These are phyloP conservation scores for Bipolaris gigantea DNA, from an alignment of 2,329 filamentous ascomycete genomes.

Conservation along the genomic window DNA sequence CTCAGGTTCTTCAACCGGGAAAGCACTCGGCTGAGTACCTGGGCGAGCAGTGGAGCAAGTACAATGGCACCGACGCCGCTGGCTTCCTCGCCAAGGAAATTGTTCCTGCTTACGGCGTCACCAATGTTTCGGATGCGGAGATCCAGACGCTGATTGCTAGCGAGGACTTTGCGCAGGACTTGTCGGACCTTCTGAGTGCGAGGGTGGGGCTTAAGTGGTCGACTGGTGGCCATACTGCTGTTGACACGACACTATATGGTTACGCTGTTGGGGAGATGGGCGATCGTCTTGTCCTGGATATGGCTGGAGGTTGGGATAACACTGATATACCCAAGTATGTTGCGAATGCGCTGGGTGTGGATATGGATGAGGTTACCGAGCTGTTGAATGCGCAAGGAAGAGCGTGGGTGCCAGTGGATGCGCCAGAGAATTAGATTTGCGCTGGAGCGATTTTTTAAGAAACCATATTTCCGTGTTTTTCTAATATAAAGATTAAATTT, in stretches of 20 bases:
- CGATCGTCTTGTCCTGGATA: slow-evolving; percentile 19
- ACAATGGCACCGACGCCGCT: slow-evolving; percentile 37
- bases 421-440: not conserved
- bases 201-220: slow-evolving; percentile 41
- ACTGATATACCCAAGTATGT: slow-evolving; percentile 26
- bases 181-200: slow-evolving; percentile 31
- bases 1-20: slow-evolving; percentile 34
- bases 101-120: slow-evolving; percentile 39
- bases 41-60: slow-evolving; percentile 28
- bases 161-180: slow-evolving; percentile 27
- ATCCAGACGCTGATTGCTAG: slow-evolving; percentile 31
- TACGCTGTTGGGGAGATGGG: slow-evolving; percentile 32
- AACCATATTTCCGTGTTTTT: too few species aligned
- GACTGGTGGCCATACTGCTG: slow-evolving; percentile 44
- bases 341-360: slow-evolving; percentile 20
- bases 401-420: slow-evolving; percentile 15
- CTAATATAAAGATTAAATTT: not conserved
- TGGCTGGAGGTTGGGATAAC: slow-evolving; percentile 31
- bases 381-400: slow-evolving; percentile 20
- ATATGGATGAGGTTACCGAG: slow-evolving; percentile 24
- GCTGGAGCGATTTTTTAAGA: not conserved
- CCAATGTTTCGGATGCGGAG: slow-evolving; percentile 25
- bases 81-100: slow-evolving; percentile 28
- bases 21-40: slow-evolving; percentile 40
- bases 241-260: slow-evolving; percentile 45